Conservation (phyloP, 139 green algal genomes). For the Eudorina sp. region DNA sequence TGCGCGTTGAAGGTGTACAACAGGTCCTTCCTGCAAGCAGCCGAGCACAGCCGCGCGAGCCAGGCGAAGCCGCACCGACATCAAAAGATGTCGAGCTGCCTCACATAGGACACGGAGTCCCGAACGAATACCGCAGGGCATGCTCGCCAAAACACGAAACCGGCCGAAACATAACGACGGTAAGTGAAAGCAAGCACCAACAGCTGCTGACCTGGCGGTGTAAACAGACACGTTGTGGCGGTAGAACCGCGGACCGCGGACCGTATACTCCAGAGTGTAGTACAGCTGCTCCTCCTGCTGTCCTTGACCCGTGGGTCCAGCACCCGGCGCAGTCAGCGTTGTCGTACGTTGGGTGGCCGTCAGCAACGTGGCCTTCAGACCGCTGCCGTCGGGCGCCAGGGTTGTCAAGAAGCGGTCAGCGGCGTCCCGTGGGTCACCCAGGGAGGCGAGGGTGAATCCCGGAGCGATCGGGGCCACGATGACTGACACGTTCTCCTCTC, state of each 20-base stretch:
- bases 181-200: too few species aligned
- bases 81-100: too few species aligned
- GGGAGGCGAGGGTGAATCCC: constrained; percentile 79
- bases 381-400: constrained; percentile 42
- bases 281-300: constrained; percentile 65
- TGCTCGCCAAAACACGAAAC: neutral
- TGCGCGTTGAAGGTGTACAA: constrained; percentile 89
- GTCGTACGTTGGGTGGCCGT: constrained; percentile 20
- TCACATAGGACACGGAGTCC: neutral
- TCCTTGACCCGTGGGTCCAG: neutral
- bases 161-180: neutral
- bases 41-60: too few species aligned
- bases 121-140: neutral
- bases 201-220: constrained; percentile 50
- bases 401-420: constrained; percentile 71
- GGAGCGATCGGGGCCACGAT: constrained; percentile 86
- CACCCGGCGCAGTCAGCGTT: neutral
- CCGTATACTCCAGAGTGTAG: constrained; percentile 88
- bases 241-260: constrained; percentile 73
- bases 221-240: constrained; percentile 90
- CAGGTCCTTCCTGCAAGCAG: constrained; percentile 65
- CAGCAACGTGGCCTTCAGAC: constrained; percentile 43
- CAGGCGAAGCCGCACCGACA: too few species aligned
- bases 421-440: constrained; percentile 60
- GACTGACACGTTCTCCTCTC: constrained; percentile 93